These are phyloP conservation scores for Viola odorata DNA, from an alignment of 345 rosid species.

Conservation along the genomic window DNA sequence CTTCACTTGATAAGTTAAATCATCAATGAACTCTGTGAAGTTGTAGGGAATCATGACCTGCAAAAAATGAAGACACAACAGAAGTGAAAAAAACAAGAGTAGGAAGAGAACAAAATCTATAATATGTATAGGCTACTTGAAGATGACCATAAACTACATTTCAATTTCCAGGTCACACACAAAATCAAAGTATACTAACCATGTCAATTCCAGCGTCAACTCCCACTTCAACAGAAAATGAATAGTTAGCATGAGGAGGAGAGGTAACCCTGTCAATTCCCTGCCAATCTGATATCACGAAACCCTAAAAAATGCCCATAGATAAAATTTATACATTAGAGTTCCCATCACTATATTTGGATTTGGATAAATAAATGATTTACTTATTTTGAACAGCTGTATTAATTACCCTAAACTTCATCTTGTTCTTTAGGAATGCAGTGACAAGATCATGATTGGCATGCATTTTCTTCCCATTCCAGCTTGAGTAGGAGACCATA, in stretches of 20 bases:
- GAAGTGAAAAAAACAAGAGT: neutral
- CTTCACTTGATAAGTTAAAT: conserved; percentile 8
- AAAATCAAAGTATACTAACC: conserved; percentile 6
- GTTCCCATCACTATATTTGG: too few species aligned
- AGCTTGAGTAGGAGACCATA: conserved; percentile 42
- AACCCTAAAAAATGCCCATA: conserved; percentile 17
- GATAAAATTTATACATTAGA: neutral
- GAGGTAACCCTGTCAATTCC: conserved; percentile 28
- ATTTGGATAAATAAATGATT: too few species aligned
- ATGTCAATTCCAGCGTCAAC: conserved; percentile 27
- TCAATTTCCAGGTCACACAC: neutral
- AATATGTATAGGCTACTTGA: neutral
- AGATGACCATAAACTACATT: neutral
- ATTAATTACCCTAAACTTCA: conserved; percentile 24
- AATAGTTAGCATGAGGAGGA: conserved; percentile 25
- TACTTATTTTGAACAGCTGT: neutral
- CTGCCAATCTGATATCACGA: conserved; percentile 26
- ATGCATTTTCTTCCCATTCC: conserved; percentile 43
- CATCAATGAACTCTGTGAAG: conserved; percentile 11
- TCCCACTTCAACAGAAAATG: conserved; percentile 24
- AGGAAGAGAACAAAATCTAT: neutral
- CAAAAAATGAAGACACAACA: conserved; percentile 1
- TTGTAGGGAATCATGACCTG: conserved; percentile 24
- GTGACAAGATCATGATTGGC: conserved; percentile 28
- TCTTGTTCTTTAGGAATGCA: conserved; percentile 24